Evolutionary conservation across 2,329 filamentous ascomycete species (phyloP).

Genomic region (Penicillium sp.): DNA sequence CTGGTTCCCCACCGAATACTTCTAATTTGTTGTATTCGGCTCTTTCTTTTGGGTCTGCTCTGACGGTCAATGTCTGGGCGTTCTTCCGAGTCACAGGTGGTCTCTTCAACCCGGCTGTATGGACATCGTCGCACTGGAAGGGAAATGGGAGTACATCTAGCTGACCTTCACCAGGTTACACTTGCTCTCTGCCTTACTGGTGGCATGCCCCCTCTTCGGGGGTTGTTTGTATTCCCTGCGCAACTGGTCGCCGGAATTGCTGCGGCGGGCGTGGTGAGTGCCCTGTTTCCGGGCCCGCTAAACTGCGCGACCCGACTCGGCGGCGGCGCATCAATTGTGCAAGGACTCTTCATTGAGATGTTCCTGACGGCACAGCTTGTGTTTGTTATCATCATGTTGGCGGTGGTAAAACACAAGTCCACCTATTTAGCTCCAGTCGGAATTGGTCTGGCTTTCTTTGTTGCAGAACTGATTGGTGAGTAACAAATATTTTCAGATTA

Average conservation of each 20-base stretch:
- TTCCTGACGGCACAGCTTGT: conserved; percentile 64
- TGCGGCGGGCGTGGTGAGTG: conserved; percentile 56
- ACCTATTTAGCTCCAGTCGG: conserved; percentile 70
- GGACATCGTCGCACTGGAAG: conserved; percentile 1
- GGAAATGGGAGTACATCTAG: not conserved
- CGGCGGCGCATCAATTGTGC: conserved; percentile 50
- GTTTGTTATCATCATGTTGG: conserved; percentile 66
- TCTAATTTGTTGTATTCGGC: conserved; percentile 42
- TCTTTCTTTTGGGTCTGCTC: conserved; percentile 45
- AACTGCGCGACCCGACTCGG: conserved; percentile 57
- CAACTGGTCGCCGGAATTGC: conserved; percentile 60
- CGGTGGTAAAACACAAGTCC: conserved; percentile 69
- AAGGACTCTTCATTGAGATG: conserved; percentile 65
- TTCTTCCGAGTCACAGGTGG: conserved; percentile 53
- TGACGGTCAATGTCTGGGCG: conserved; percentile 54
- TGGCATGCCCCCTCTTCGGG: conserved; percentile 54
- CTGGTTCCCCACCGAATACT: conserved; percentile 34
- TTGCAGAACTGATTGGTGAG: conserved; percentile 52
- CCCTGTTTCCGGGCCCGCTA: conserved; percentile 57
- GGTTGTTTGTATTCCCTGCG: conserved; percentile 51
- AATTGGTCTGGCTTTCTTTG: conserved; percentile 69
- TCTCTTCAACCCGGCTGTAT: conserved; percentile 51
- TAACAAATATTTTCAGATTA: not conserved
- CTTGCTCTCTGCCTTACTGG: conserved; percentile 59
- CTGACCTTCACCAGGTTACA: conserved; percentile 44